A percentile compares a stretch with the other conserved stretches of the same genome.
These are phyloP conservation scores for Thozetella sp. DNA, from an alignment of 495 filamentous ascomycete species.

Conservation along the genomic window DNA sequence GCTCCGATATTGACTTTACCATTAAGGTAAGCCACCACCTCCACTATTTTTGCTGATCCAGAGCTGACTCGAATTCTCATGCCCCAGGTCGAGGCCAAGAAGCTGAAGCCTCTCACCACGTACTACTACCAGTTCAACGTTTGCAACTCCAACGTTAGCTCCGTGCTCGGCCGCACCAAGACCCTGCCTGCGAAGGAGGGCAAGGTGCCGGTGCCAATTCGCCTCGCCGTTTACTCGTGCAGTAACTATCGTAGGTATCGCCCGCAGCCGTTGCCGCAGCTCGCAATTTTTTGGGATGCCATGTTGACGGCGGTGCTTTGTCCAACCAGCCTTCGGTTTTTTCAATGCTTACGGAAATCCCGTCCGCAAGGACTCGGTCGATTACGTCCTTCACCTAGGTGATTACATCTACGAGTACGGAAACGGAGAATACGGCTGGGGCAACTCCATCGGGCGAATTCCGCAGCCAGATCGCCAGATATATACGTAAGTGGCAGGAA, in stretches of 20 bases:
- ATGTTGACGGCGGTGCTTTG: no score
- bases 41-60: not conserved
- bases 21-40: conserved; percentile 48
- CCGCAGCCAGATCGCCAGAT: conserved; percentile 55
- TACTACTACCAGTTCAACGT: conserved; percentile 63
- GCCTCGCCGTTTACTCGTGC: conserved; percentile 59
- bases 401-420: conserved; percentile 73
- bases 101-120: conserved; percentile 59
- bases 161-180: conserved; percentile 55
- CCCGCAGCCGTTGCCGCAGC: not conserved
- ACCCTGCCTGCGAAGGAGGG: conserved; percentile 46
- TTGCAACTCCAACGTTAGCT: conserved; percentile 45
- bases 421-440: conserved; percentile 59
- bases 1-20: conserved; percentile 69
- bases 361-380: conserved; percentile 65
- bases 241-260: conserved; percentile 51
- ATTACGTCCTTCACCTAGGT: conserved; percentile 67
- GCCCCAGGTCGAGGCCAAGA: conserved; percentile 58
- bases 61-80: not conserved
- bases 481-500: conserved; percentile 32
- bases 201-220: conserved; percentile 37
- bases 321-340: conserved; percentile 41
- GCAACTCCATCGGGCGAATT: conserved; percentile 49
- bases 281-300: conserved; percentile 7
- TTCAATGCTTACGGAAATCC: conserved; percentile 70